phyloP scores from a whole-genome alignment of 331 rosid species.

The Saraca asoca region DNA sequence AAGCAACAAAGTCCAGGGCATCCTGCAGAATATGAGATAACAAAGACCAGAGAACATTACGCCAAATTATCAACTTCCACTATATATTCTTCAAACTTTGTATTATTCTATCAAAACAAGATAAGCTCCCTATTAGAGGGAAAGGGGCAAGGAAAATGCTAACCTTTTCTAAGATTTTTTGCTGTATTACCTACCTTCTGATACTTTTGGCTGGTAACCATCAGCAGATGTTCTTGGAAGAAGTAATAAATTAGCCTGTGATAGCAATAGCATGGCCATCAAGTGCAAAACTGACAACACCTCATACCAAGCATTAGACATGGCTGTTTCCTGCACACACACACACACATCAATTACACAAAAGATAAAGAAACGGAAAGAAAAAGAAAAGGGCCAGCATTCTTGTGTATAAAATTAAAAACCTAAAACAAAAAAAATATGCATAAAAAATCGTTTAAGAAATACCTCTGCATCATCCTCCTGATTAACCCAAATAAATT shows the following conservation, averaged over 20 bases:
- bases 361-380: constrained; percentile 17
- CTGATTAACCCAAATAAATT: constrained; percentile 89
- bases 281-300: constrained; percentile 93
- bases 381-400: constrained; percentile 27
- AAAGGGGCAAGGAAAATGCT: background rate
- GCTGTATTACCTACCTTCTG: constrained; percentile 66
- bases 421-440: constrained; percentile 29
- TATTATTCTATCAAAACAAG: too few relatives aligned
- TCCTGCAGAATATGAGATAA: constrained; percentile 14
- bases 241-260: constrained; percentile 89
- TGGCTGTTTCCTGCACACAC: constrained; percentile 77
- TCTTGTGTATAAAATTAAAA: constrained; percentile 22
- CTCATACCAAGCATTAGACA: constrained; percentile 89
- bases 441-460: constrained; percentile 4
- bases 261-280: constrained; percentile 84
- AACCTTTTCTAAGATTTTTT: constrained; percentile 14
- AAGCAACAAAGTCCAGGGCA: constrained; percentile 10
- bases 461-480: constrained; percentile 89
- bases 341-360: constrained; percentile 28
- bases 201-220: constrained; percentile 81
- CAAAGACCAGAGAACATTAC: constrained; percentile 14
- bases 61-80: constrained; percentile 14
- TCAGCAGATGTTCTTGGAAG: constrained; percentile 90
- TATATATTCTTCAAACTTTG: background rate
- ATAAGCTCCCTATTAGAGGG: background rate